These are phyloP conservation scores for Cytospora piceicola DNA, from an alignment of 2,329 filamentous ascomycete species.

Conservation along the genomic window DNA sequence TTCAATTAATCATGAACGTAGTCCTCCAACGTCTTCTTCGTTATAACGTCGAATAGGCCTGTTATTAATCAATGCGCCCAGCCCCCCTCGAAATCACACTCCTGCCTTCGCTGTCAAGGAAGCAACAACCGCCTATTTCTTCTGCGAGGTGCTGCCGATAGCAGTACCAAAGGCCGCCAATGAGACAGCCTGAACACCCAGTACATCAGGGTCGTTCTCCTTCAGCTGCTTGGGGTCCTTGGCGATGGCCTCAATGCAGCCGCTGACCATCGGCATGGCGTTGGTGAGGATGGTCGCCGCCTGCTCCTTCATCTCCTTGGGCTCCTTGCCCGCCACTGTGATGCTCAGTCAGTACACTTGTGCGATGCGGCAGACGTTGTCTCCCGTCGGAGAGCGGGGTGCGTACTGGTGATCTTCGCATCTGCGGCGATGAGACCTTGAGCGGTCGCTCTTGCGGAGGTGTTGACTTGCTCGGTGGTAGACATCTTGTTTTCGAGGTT, in stretches of 20 bases:
- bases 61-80: neutral
- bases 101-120: neutral
- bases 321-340: constrained; percentile 14
- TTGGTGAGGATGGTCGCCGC: constrained; percentile 9
- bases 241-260: constrained; percentile 12
- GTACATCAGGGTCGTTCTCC: constrained; percentile 10
- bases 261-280: constrained; percentile 9
- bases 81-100: neutral
- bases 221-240: constrained; percentile 20
- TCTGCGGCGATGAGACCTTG: constrained; percentile 17
- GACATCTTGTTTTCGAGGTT: constrained; percentile 2
- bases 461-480: constrained; percentile 10
- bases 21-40: neutral
- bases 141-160: constrained; percentile 11
- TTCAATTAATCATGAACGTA: neutral
- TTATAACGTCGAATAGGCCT: neutral
- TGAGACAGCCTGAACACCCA: constrained; percentile 11
- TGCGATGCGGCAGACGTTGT: neutral
- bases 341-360: neutral
- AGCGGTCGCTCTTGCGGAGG: constrained; percentile 11
- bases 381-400: no score
- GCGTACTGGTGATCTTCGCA: constrained; percentile 17
- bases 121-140: neutral
- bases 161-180: constrained; percentile 16
- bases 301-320: constrained; percentile 23